phyloP scores from a whole-genome alignment of 2,329 filamentous ascomycete genomes.

The Sphaerulina vaccinii region DNA sequence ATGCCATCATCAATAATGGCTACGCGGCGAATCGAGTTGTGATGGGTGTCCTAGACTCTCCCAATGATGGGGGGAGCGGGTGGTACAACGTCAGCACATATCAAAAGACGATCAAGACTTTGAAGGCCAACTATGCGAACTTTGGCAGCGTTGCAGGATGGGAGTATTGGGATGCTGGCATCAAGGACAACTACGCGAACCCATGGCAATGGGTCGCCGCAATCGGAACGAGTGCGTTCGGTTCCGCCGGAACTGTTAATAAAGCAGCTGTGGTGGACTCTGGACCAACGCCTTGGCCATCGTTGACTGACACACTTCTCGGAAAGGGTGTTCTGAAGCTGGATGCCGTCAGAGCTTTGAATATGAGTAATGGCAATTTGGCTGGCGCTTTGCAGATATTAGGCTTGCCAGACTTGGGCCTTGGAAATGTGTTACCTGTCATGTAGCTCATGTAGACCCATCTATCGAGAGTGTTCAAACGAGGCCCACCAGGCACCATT shows the following conservation, averaged over 20 bases:
- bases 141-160: slow-evolving; percentile 33
- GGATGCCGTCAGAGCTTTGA: slow-evolving; percentile 27
- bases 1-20: slow-evolving; percentile 29
- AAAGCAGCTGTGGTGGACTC: slow-evolving; percentile 1
- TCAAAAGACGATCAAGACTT: slow-evolving; percentile 22
- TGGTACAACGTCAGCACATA: slow-evolving; percentile 27
- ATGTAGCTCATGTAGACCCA: too few relatives aligned
- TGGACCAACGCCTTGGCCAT: slow-evolving; percentile 24
- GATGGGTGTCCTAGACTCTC: slow-evolving; percentile 30
- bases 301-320: slow-evolving; percentile 18
- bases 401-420: slow-evolving; percentile 6
- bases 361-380: slow-evolving; percentile 26
- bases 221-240: slow-evolving; percentile 22
- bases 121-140: slow-evolving; percentile 26
- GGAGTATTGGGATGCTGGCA: slow-evolving; percentile 35
- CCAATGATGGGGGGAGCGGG: slow-evolving; percentile 30
- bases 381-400: slow-evolving; percentile 22
- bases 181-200: slow-evolving; percentile 14
- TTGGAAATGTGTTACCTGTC: background rate
- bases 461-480: too few relatives aligned
- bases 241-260: slow-evolving; percentile 1
- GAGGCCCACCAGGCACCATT: too few relatives aligned
- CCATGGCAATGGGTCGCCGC: slow-evolving; percentile 27
- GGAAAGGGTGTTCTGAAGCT: slow-evolving; percentile 19
- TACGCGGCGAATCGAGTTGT: slow-evolving; percentile 28